These are phyloP conservation scores for Laetiporus sulphureus DNA, from an alignment of 1,284 basidiomycete species.

Conservation along the genomic window DNA sequence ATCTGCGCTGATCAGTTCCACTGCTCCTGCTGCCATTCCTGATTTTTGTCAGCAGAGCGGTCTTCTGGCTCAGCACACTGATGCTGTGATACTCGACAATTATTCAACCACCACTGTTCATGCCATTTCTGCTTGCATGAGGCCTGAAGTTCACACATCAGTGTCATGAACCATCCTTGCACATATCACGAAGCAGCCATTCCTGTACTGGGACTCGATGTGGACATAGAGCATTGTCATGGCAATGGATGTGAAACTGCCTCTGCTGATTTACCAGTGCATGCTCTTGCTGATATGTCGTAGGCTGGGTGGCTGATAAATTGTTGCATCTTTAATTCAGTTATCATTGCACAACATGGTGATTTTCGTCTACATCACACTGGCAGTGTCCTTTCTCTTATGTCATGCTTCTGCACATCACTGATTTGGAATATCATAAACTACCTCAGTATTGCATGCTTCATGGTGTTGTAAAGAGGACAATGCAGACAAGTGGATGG, in stretches of 20 bases:
- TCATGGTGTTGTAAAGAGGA: conserved; percentile 84
- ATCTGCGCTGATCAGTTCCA: too few species aligned
- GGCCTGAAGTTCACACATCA: conserved; percentile 82
- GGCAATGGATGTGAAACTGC: conserved; percentile 80
- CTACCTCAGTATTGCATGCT: conserved; percentile 85
- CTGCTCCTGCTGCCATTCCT: conserved; percentile 78
- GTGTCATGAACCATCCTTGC: conserved; percentile 92
- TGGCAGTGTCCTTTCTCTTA: conserved; percentile 58
- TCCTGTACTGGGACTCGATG: conserved; percentile 85
- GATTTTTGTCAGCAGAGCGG: conserved; percentile 60
- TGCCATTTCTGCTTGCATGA: conserved; percentile 90
- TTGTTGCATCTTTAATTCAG: conserved; percentile 70
- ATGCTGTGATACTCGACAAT: conserved; percentile 48
- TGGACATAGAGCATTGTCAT: conserved; percentile 80
- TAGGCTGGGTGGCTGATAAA: conserved; percentile 27
- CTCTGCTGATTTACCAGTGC: conserved; percentile 59
- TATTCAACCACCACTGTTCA: conserved; percentile 60
- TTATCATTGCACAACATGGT: conserved; percentile 50
- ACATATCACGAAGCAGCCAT: conserved; percentile 81
- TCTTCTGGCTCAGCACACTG: conserved; percentile 76
- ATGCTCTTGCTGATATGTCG: conserved; percentile 19
- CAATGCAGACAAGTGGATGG: conserved; percentile 61
- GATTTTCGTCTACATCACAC: conserved; percentile 64
- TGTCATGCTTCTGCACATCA: conserved; percentile 78
- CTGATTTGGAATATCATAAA: conserved; percentile 87